These are phyloP conservation scores for Pythium insidiosum DNA, from an alignment of 352 stramenopile genomes.

Conservation along the genomic window DNA sequence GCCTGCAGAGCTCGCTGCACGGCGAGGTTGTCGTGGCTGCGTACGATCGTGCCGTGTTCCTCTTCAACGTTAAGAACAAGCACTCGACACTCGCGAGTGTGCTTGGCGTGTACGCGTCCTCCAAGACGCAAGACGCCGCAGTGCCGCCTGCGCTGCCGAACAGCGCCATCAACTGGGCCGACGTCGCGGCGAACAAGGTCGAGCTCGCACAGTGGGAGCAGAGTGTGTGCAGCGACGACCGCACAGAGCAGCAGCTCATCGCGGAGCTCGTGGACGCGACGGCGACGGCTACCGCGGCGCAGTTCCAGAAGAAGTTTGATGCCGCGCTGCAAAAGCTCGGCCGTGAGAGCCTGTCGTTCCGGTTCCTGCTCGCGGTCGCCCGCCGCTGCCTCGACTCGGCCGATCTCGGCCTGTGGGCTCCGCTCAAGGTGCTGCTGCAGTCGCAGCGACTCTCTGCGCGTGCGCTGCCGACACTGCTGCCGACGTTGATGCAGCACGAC, in stretches of 20 bases:
- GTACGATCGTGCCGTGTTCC: constrained; percentile 55
- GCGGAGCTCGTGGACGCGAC: constrained; percentile 32
- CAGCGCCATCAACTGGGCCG: constrained; percentile 30
- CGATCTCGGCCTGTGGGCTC: constrained; percentile 39
- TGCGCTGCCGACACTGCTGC: constrained; percentile 48
- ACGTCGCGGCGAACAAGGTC: constrained; percentile 23
- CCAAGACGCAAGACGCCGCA: background rate
- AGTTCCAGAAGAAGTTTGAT: constrained; percentile 46
- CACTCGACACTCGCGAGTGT: constrained; percentile 66
- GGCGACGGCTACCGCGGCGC: constrained; percentile 23
- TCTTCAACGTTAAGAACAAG: constrained; percentile 65
- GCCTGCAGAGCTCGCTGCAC: constrained; percentile 36
- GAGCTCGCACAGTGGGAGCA: constrained; percentile 35
- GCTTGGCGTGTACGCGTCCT: constrained; percentile 27
- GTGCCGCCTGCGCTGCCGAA: constrained; percentile 29
- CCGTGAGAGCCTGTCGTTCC: constrained; percentile 31
- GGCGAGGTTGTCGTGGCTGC: constrained; percentile 53
- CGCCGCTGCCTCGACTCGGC: constrained; percentile 50
- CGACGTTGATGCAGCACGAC: constrained; percentile 53
- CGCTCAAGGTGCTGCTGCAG: constrained; percentile 39
- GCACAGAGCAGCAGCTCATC: constrained; percentile 45
- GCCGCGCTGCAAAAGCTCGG: constrained; percentile 26
- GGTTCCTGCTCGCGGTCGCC: constrained; percentile 48
- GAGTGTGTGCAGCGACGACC: constrained; percentile 34
- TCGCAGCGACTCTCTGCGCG: constrained; percentile 57